These are phyloP conservation scores for Plasmodium reichenowi DNA, from an alignment of 169 alveolate species.

Conservation along the genomic window DNA sequence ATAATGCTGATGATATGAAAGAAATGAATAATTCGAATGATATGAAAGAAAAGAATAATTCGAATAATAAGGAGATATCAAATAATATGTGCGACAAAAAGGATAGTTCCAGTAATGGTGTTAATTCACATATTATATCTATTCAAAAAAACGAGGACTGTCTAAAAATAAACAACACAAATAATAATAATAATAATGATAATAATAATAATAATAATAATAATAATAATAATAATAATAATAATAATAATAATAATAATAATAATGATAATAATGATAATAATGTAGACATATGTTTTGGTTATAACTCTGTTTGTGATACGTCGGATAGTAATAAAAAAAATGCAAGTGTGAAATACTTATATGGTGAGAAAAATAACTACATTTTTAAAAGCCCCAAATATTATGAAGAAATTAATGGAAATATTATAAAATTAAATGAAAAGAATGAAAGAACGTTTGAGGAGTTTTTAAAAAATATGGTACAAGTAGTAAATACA, in stretches of 20 bases:
- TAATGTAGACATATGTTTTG: not conserved
- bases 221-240: too few species aligned
- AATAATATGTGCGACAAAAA: not conserved
- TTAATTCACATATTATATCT: constrained; percentile 3
- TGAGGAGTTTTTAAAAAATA: constrained; percentile 14
- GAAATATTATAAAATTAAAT: constrained; percentile 24
- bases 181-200: not conserved
- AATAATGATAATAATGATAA: not conserved
- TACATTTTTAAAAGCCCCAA: constrained; percentile 1
- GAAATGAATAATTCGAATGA: too few species aligned
- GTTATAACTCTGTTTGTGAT: too few species aligned
- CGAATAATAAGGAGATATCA: too few species aligned
- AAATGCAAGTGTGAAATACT: not conserved
- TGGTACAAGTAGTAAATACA: constrained; percentile 23
- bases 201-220: too few species aligned
- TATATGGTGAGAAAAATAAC: constrained; percentile 14
- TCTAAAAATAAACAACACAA: not conserved
- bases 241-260: not conserved
- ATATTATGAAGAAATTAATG: constrained; percentile 30
- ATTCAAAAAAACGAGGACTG: not conserved
- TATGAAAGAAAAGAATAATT: too few species aligned
- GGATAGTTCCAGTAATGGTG: not conserved
- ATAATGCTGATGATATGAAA: too few species aligned
- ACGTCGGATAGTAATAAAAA: too few species aligned
- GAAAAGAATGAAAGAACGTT: constrained; percentile 28